Conservation (phyloP, 2,329 filamentous ascomycete genomes). For the Fusarium redolens region DNA sequence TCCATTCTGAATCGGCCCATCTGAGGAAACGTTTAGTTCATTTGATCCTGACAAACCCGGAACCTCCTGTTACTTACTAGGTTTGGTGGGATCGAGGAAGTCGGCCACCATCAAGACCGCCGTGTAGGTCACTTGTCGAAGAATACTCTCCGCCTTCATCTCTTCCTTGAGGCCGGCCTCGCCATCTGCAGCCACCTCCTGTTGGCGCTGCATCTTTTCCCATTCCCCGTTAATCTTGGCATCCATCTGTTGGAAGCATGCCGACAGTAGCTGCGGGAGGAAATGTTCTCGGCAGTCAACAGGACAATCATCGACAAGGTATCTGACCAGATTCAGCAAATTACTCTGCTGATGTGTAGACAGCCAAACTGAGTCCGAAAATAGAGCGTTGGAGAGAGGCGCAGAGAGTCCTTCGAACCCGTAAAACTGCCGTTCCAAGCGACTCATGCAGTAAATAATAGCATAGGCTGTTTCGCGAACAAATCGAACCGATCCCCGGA, state of each 20-base stretch:
- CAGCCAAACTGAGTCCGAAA: slow-evolving; percentile 82
- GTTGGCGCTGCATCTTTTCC: slow-evolving; percentile 76
- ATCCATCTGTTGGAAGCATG: slow-evolving; percentile 88
- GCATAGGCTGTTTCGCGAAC: slow-evolving; percentile 95
- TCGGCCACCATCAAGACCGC: slow-evolving; percentile 92
- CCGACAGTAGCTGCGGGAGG: slow-evolving; percentile 83
- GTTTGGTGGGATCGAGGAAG: slow-evolving; percentile 80
- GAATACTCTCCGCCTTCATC: slow-evolving; percentile 97
- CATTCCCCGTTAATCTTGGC: slow-evolving; percentile 89
- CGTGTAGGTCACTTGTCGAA: slow-evolving; percentile 91
- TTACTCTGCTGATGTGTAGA: slow-evolving; percentile 95
- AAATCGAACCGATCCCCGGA: slow-evolving; percentile 87
- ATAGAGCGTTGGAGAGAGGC: slow-evolving; percentile 85
- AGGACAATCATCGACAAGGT: slow-evolving; percentile 92
- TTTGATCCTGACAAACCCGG: background rate
- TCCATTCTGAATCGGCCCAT: slow-evolving; percentile 47
- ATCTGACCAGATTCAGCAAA: slow-evolving; percentile 87
- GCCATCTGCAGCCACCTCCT: slow-evolving; percentile 71
- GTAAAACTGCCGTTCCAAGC: slow-evolving; percentile 89
- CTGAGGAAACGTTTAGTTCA: slow-evolving; percentile 40
- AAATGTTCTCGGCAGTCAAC: slow-evolving; percentile 81
- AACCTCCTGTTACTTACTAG: slow-evolving; percentile 63
- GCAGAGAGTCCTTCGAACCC: slow-evolving; percentile 85
- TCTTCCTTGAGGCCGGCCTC: slow-evolving; percentile 88
- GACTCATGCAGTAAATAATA: slow-evolving; percentile 92